Evolutionary conservation across 1,284 basidiomycete genomes (phyloP).

Genomic region (Neolentinus lepideus): DNA sequence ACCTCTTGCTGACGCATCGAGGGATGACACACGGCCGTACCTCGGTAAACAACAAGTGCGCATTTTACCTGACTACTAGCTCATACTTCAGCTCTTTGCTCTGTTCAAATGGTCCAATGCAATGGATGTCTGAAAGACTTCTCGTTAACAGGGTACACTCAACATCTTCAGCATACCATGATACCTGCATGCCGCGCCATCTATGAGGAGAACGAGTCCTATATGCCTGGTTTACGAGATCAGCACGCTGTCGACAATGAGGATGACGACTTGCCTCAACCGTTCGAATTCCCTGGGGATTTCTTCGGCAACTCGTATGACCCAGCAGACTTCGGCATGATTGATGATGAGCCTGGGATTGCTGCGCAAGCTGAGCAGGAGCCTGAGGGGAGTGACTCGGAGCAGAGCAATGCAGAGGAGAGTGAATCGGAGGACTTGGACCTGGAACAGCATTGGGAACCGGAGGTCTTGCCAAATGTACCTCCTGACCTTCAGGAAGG

Average conservation of each 20-base stretch:
- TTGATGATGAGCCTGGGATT: neutral
- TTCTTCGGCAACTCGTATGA: neutral
- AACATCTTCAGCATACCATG: neutral
- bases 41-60: neutral
- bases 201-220: neutral
- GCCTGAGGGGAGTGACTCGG: neutral
- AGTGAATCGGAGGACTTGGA: neutral
- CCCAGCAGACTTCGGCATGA: neutral
- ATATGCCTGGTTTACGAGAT: neutral
- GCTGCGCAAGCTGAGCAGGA: neutral
- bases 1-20: too few species aligned
- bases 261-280: neutral
- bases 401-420: neutral
- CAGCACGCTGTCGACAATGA: neutral
- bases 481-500: neutral
- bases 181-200: neutral
- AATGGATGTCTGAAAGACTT: neutral
- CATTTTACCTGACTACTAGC: neutral
- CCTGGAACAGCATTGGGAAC: neutral
- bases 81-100: too few species aligned
- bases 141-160: neutral
- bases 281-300: neutral
- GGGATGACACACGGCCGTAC: too few species aligned
- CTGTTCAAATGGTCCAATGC: neutral
- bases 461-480: too few species aligned